phyloP scores from a whole-genome alignment of 345 rosid genomes.

The Abelmoschus esculentus region DNA sequence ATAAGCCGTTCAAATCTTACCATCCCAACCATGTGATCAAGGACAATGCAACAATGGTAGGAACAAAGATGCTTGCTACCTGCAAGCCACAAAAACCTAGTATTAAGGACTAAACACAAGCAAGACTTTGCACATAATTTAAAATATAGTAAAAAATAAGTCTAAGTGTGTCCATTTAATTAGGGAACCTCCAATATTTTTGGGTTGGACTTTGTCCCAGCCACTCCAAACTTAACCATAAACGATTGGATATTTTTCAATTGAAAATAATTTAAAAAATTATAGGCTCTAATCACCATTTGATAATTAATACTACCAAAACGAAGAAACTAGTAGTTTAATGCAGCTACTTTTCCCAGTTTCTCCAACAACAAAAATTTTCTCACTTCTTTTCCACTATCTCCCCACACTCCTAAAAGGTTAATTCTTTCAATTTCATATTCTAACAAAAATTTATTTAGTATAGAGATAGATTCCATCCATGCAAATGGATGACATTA shows the following conservation, averaged over 20 bases:
- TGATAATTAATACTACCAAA: not conserved
- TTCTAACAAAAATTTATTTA: not conserved
- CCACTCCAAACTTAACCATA: not conserved
- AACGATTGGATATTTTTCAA: not conserved
- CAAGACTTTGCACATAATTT: conserved; percentile 1
- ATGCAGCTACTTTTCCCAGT: not conserved
- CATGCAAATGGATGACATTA: too few relatives aligned
- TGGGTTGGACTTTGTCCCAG: not conserved
- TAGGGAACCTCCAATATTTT: not conserved
- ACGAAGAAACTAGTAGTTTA: not conserved
- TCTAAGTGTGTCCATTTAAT: not conserved
- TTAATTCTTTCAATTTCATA: not conserved
- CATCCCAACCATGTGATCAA: conserved; percentile 73
- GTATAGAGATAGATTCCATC: not conserved
- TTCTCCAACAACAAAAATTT: not conserved
- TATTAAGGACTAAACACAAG: not conserved
- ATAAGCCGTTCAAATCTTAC: conserved; percentile 38
- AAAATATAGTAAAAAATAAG: not conserved
- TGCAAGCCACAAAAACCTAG: conserved; percentile 29
- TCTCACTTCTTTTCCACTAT: not conserved
- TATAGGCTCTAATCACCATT: not conserved
- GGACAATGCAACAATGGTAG: conserved; percentile 68
- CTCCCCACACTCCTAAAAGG: not conserved
- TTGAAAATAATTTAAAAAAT: not conserved
- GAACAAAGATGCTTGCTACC: conserved; percentile 98